phyloP scores from a whole-genome alignment of 1,139 yeast genomes.

The Taiozyma sp. region DNA sequence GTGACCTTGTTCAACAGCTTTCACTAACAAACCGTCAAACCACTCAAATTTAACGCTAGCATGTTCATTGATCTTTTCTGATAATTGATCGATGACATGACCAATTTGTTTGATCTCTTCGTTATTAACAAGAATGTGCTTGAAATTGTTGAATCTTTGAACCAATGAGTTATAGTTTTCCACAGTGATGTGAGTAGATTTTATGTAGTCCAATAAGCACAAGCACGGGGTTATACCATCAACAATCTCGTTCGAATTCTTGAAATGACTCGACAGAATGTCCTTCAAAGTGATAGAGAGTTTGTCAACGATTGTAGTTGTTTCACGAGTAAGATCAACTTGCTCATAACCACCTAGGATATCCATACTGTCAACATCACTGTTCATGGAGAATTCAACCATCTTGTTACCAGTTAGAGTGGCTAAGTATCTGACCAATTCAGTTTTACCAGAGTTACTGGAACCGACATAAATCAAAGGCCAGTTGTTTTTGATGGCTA shows the following conservation, averaged over 20 bases:
- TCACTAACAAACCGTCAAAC: constrained; percentile 93
- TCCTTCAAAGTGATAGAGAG: constrained; percentile 33
- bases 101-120: constrained; percentile 21
- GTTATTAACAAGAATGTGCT: constrained; percentile 27
- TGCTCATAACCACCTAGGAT: constrained; percentile 96
- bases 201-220: constrained; percentile 26
- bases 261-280: constrained; percentile 35
- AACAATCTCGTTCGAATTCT: constrained; percentile 13
- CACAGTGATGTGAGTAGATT: constrained; percentile 21
- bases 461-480: constrained; percentile 89
- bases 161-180: constrained; percentile 24
- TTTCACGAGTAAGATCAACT: constrained; percentile 64
- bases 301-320: constrained; percentile 36
- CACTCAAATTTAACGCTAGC: constrained; percentile 73
- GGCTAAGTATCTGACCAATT: constrained; percentile 64
- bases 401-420: constrained; percentile 63
- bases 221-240: constrained; percentile 24
- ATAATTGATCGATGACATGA: constrained; percentile 17
- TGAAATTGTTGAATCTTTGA: constrained; percentile 31
- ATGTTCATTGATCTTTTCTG: constrained; percentile 14
- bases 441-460: constrained; percentile 82
- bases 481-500: constrained; percentile 70
- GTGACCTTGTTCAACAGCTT: constrained; percentile 85
- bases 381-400: constrained; percentile 88
- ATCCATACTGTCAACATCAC: constrained; percentile 95